These are phyloP conservation scores for Pseudogymnoascus sp. DNA, from an alignment of 2,329 filamentous ascomycete species.

Conservation along the genomic window DNA sequence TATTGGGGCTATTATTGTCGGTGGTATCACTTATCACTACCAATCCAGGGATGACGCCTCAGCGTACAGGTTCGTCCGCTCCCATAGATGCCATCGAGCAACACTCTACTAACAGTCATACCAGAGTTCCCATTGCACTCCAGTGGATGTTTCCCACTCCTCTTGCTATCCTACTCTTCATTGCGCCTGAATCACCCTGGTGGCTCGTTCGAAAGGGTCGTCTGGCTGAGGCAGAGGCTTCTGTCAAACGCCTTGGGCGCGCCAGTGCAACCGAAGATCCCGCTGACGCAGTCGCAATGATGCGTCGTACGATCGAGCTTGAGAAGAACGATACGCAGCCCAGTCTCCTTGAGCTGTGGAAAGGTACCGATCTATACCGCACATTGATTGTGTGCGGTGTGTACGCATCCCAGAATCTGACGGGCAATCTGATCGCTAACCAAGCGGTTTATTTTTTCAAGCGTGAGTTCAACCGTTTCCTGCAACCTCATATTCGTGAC, in stretches of 20 bases:
- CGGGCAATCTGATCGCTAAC: constrained; percentile 57
- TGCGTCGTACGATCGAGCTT: constrained; percentile 51
- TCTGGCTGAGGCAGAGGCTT: constrained; percentile 35
- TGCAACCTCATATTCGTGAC: constrained; percentile 10
- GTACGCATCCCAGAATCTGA: constrained; percentile 55
- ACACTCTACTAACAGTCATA: too few species aligned
- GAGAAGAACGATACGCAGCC: constrained; percentile 40
- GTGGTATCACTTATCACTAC: constrained; percentile 38
- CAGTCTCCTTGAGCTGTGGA: constrained; percentile 46
- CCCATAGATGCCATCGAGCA: too few species aligned
- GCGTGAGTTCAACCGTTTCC: constrained; percentile 32
- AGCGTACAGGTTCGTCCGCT: too few species aligned
- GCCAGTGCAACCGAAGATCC: constrained; percentile 30
- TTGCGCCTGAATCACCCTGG: constrained; percentile 39
- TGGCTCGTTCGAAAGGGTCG: constrained; percentile 44
- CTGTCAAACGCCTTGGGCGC: constrained; percentile 45
- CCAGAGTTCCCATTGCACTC: constrained; percentile 44
- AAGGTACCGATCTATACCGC: constrained; percentile 48
- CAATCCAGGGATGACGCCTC: too few species aligned
- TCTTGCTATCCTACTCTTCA: constrained; percentile 40
- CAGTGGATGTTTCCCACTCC: constrained; percentile 50
- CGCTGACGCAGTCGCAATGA: constrained; percentile 49
- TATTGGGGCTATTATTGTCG: constrained; percentile 56
- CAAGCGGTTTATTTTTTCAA: constrained; percentile 28
- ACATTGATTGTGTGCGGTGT: constrained; percentile 51